These are phyloP conservation scores for Mycena amicta DNA, from an alignment of 768 basidiomycete species.

Conservation along the genomic window DNA sequence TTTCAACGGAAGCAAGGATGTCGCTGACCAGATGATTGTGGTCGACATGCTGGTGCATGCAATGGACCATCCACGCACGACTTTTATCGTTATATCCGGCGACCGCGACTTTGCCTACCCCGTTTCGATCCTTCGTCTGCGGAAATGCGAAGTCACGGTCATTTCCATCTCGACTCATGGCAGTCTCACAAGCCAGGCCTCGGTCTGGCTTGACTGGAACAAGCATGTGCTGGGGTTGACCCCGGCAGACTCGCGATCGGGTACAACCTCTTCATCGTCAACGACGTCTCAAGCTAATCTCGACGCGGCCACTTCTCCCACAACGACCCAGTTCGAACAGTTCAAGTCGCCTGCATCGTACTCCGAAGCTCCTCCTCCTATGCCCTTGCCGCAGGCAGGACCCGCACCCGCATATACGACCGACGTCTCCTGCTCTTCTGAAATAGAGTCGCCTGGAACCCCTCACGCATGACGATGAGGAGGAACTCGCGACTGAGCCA, in stretches of 20 bases:
- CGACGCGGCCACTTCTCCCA: not conserved
- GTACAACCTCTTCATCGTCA: not conserved
- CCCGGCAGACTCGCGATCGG: not conserved
- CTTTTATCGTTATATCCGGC: slow-evolving; percentile 61
- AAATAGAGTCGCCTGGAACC: not conserved
- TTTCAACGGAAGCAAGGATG: slow-evolving; percentile 40
- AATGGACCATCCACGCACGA: slow-evolving; percentile 60
- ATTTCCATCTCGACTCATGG: slow-evolving; percentile 44
- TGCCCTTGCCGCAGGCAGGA: not conserved
- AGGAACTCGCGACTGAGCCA: too few species aligned
- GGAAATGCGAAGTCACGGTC: slow-evolving; percentile 55
- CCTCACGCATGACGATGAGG: not conserved
- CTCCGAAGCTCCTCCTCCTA: not conserved
- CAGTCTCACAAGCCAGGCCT: slow-evolving; percentile 58
- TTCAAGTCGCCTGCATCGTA: not conserved
- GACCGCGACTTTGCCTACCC: slow-evolving; percentile 71
- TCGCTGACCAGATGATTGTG: slow-evolving; percentile 55
- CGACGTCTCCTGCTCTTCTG: not conserved
- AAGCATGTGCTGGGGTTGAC: slow-evolving; percentile 35
- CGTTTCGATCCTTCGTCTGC: slow-evolving; percentile 56
- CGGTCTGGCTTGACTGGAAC: slow-evolving; percentile 54
- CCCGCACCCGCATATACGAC: slow-evolving; percentile 5
- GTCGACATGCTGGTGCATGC: slow-evolving; percentile 71
- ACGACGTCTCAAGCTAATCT: slow-evolving; percentile 8
- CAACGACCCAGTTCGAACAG: not conserved